phyloP scores from a whole-genome alignment of 345 rosid species.

The Arabis hirsuta region DNA sequence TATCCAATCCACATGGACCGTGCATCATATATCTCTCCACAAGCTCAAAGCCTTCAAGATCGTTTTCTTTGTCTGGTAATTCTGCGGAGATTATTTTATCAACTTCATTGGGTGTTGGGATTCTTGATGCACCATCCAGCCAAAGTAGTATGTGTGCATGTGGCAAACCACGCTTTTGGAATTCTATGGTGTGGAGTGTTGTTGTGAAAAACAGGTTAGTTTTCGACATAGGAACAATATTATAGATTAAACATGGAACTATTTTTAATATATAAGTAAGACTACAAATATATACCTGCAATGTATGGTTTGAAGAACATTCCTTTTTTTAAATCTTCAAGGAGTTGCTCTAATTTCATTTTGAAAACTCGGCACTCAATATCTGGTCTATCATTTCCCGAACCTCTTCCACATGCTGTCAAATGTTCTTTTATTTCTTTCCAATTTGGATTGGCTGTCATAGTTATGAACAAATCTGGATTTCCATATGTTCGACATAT shows the following conservation, averaged over 20 bases:
- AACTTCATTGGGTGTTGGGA: neutral
- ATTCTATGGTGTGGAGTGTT: neutral
- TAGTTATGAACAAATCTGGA: neutral
- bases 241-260: no score
- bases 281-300: neutral
- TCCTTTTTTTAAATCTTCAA: neutral
- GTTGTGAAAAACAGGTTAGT: neutral
- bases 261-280: neutral
- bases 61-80: neutral
- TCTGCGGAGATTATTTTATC: neutral
- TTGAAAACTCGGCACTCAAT: constrained; percentile 1
- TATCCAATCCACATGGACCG: neutral
- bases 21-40: constrained; percentile 4
- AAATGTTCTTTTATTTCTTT: neutral
- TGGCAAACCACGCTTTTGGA: neutral
- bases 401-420: neutral
- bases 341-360: neutral
- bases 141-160: neutral
- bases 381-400: neutral
- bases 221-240: no score
- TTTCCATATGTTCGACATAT: neutral
- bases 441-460: neutral
- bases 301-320: neutral
- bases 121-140: no score
- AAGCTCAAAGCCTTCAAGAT: neutral